Conservation (phyloP, 2,329 filamentous ascomycete genomes). For the Penicillium sp. region DNA sequence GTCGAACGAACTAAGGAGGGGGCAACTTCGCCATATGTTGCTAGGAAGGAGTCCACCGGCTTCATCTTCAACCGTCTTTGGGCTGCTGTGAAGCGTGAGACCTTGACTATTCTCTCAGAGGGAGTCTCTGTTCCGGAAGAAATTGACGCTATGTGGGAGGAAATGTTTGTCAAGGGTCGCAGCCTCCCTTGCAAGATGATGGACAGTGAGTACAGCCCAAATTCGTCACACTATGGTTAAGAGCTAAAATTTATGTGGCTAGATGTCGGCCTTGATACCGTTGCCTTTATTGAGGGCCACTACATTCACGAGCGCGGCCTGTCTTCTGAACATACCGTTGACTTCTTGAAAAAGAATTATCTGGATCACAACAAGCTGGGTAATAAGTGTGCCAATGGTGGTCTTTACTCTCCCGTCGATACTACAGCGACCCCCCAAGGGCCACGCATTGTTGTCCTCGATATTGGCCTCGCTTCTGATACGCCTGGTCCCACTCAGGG, state of each 20-base stretch:
- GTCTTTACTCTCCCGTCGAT: slow-evolving; percentile 37
- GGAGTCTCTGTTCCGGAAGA: slow-evolving; percentile 52
- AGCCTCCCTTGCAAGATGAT: slow-evolving; percentile 45
- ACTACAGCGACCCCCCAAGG: slow-evolving; percentile 5
- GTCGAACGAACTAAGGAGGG: slow-evolving; percentile 40
- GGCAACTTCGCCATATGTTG: slow-evolving; percentile 46
- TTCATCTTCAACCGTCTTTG: slow-evolving; percentile 59
- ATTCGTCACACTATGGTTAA: neutral
- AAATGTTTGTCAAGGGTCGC: slow-evolving; percentile 40
- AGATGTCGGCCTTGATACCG: slow-evolving; percentile 54
- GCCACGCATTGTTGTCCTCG: slow-evolving; percentile 24
- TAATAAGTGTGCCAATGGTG: slow-evolving; percentile 45
- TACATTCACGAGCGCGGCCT: slow-evolving; percentile 54
- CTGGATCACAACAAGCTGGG: slow-evolving; percentile 51
- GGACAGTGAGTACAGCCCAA: slow-evolving; percentile 36
- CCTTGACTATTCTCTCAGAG: slow-evolving; percentile 51
- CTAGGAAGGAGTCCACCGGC: slow-evolving; percentile 51
- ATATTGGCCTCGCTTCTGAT: neutral
- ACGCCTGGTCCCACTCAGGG: slow-evolving; percentile 16
- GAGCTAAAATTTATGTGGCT: neutral
- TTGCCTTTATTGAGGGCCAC: slow-evolving; percentile 55
- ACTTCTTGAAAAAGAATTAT: slow-evolving; percentile 49
- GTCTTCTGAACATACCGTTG: slow-evolving; percentile 40
- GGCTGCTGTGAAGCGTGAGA: slow-evolving; percentile 59
- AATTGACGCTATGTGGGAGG: slow-evolving; percentile 51